Base-by-base conservation (phyloP, 306 rosid genomes). In the Sphenostylis stenocarpa region DNA sequence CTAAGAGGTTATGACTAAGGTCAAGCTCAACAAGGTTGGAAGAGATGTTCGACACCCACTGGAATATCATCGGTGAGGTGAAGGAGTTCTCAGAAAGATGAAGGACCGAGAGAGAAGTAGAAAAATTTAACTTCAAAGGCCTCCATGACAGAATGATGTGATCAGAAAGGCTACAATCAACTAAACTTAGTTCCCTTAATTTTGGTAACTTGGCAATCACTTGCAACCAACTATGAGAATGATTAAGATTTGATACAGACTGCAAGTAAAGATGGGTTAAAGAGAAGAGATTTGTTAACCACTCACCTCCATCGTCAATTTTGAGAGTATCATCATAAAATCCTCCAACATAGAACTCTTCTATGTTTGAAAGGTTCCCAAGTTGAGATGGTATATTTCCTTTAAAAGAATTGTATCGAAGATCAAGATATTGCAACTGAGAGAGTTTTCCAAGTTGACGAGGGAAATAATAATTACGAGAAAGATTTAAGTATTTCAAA, bases 271-370 rank as follows among this genome's bases (percentile, higher is more conserved):
- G 41, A 36, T 36, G 12, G 41, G 41, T 69, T 45, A 79, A 69
- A 69, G 43, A 57, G 63, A 80, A 17, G 65, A 79, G 84, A 83
- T 41, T 70, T 28, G 78, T 70, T 5, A 84, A 6, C 87, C 82
- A 80, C 17, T 63, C 14, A 47, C 75, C 75, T 53, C 4, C 10
- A 1, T 60, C 12, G 12, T 2, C 16, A 44, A 75, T n/a, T 70
- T 75, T 45, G 3, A 73, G 65, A 53, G 2, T 0, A 38, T 0
- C 11, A 7, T 36, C 28, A 26, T n/a, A n/a, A n/a, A 26, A 26
- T 26, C 23, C 24, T 39, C 38, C 67, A 69, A 83, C 66, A 52
- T 34, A 11, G 33, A 83, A 83, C 21, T 36, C 7, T 0, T 68
- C 65, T 9, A 83, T 74, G 26, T 48, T 60, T n/a, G 78, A 68